Conservation (phyloP, 2,329 filamentous ascomycete species). For the Hymenoscyphus fructigenus region DNA sequence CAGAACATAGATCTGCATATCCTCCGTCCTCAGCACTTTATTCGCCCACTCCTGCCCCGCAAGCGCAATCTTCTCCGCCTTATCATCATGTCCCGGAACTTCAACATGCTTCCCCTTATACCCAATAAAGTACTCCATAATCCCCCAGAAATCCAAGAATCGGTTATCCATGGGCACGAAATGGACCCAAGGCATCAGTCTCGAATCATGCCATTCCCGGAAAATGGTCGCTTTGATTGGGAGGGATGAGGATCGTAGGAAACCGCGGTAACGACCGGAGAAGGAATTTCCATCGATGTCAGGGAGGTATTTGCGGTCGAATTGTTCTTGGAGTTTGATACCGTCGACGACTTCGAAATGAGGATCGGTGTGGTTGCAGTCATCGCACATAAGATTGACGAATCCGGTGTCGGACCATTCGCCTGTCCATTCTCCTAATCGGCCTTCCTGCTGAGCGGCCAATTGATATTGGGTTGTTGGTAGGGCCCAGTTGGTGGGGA, state of each 20-base stretch:
- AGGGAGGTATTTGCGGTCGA: slow-evolving; percentile 65
- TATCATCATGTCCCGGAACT: slow-evolving; percentile 43
- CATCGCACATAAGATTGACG: slow-evolving; percentile 46
- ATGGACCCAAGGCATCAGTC: slow-evolving; percentile 75
- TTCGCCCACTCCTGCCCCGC: slow-evolving; percentile 71
- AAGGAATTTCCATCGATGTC: slow-evolving; percentile 78
- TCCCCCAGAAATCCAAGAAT: slow-evolving; percentile 69
- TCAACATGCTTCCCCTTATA: slow-evolving; percentile 47
- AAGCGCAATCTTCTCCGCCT: slow-evolving; percentile 64
- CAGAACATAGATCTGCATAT: slow-evolving; percentile 63
- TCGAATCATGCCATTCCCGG: slow-evolving; percentile 76
- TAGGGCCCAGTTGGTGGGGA: slow-evolving; percentile 53
- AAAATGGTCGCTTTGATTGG: slow-evolving; percentile 79
- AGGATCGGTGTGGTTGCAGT: slow-evolving; percentile 44
- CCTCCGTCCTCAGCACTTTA: slow-evolving; percentile 68
- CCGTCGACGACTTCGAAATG: slow-evolving; percentile 44
- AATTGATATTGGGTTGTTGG: slow-evolving; percentile 50
- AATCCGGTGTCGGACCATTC: slow-evolving; percentile 39
- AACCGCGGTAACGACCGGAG: slow-evolving; percentile 67
- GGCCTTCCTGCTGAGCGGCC: slow-evolving; percentile 43
- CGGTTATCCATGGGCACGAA: slow-evolving; percentile 80
- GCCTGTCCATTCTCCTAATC: slow-evolving; percentile 38
- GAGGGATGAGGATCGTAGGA: slow-evolving; percentile 66
- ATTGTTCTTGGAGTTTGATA: slow-evolving; percentile 58
- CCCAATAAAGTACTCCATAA: slow-evolving; percentile 74